A percentile compares a stretch with the other conserved stretches of the same genome.
phyloP scores from a whole-genome alignment of 1,139 yeast genomes.

The Zygosaccharomyces sapae region DNA sequence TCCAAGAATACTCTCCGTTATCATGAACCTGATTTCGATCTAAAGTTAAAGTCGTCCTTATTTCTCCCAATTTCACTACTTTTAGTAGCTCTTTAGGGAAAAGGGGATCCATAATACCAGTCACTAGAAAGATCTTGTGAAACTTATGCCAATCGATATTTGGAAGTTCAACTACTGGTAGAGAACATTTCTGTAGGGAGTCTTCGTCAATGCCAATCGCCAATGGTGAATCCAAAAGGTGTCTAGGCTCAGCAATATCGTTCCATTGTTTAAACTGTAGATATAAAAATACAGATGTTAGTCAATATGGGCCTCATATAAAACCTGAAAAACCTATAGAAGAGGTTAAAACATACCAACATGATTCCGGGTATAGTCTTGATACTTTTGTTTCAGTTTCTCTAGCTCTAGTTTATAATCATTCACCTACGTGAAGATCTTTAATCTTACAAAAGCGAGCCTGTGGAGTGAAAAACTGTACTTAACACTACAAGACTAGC shows the following conservation, averaged over 20 bases:
- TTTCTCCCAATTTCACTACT: slow-evolving; percentile 18
- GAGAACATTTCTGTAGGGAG: slow-evolving; percentile 24
- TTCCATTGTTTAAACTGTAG: slow-evolving; percentile 37
- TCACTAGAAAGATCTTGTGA: slow-evolving; percentile 22
- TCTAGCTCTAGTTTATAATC: too few relatives aligned
- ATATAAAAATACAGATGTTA: slow-evolving; percentile 9
- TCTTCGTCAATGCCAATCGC: slow-evolving; percentile 21
- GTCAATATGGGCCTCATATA: slow-evolving; percentile 5
- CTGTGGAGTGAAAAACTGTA: neutral
- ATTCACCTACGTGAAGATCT: neutral
- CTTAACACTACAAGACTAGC: neutral
- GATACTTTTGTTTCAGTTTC: neutral
- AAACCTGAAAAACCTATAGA: neutral
- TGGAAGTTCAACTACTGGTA: slow-evolving; percentile 26
- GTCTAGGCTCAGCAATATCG: slow-evolving; percentile 34
- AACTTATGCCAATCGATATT: slow-evolving; percentile 15
- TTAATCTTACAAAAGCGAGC: neutral
- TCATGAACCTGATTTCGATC: neutral
- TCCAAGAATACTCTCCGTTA: slow-evolving; percentile 22
- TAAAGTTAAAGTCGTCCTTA: slow-evolving; percentile 14
- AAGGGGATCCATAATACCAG: slow-evolving; percentile 29
- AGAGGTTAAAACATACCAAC: slow-evolving; percentile 13
- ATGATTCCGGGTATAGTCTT: neutral
- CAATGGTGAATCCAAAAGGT: slow-evolving; percentile 30
- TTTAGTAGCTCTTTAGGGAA: slow-evolving; percentile 21